phyloP scores from a whole-genome alignment of 192 early-diverging fungal genomes.

The Allomyces javanicus region DNA sequence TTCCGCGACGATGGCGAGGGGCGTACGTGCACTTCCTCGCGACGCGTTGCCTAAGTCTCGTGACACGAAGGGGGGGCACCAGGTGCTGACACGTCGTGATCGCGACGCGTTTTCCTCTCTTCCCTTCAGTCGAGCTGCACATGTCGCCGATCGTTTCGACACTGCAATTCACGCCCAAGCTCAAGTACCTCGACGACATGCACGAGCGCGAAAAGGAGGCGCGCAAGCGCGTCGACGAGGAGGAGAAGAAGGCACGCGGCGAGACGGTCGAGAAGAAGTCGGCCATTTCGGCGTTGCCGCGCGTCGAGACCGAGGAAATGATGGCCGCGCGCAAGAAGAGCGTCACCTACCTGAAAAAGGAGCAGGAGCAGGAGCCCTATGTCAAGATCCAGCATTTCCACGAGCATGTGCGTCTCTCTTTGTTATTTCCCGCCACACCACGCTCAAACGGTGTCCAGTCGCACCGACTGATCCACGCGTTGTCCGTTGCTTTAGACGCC shows the following conservation, averaged over 20 bases:
- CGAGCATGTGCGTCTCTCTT: background rate
- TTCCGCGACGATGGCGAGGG: conserved; percentile 24
- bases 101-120: conserved; percentile 3
- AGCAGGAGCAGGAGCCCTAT: background rate
- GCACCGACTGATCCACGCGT: background rate
- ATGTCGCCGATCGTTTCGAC: conserved; percentile 51
- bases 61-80: background rate
- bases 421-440: background rate
- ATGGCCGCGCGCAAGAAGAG: background rate
- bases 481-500: background rate
- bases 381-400: background rate
- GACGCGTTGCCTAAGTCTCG: background rate
- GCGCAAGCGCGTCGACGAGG: background rate
- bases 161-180: conserved; percentile 68
- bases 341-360: background rate
- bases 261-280: background rate
- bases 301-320: background rate
- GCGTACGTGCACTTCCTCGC: conserved; percentile 16
- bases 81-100: background rate
- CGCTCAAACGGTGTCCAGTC: background rate
- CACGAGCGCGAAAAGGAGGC: conserved; percentile 46
- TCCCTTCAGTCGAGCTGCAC: conserved; percentile 55
- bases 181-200: conserved; percentile 81
- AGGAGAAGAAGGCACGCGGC: background rate
- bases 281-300: background rate